These are phyloP conservation scores for Fistulifera pelliculosa DNA, from an alignment of 108 stramenopile species.

Conservation along the genomic window DNA sequence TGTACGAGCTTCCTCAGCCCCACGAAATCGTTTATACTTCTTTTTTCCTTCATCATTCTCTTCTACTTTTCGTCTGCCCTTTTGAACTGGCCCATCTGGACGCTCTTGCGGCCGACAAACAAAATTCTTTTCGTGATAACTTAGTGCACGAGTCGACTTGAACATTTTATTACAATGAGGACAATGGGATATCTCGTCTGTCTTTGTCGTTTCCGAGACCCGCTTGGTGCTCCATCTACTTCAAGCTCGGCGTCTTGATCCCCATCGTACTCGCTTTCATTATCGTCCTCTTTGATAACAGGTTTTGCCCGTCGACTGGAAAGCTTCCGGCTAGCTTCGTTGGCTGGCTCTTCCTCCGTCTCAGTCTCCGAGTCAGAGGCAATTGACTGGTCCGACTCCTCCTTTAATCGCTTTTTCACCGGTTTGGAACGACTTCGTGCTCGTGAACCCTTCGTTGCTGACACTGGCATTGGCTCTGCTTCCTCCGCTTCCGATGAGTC, in stretches of 20 bases:
- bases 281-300: neutral
- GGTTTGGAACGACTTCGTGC: too few relatives aligned
- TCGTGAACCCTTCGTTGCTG: too few relatives aligned
- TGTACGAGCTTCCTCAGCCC: conserved; percentile 26
- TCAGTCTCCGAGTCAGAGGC: neutral
- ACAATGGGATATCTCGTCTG: conserved; percentile 11
- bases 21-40: conserved; percentile 22
- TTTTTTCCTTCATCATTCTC: conserved; percentile 2
- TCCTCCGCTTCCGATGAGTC: too few relatives aligned
- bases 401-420: too few relatives aligned
- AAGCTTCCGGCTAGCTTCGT: neutral
- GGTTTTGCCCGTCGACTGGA: neutral
- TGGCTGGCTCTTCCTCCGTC: neutral
- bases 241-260: neutral
- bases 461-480: too few relatives aligned
- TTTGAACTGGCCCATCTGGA: conserved; percentile 7
- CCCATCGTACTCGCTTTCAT: conserved; percentile 1
- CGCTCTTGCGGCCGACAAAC: conserved; percentile 15
- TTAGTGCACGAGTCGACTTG: conserved; percentile 12
- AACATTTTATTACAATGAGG: conserved; percentile 40
- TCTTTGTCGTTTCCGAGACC: neutral
- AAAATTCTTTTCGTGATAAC: conserved; percentile 28
- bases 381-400: neutral
- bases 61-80: neutral
- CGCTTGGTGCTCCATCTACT: neutral